Evolutionary conservation across 768 basidiomycete species (phyloP).

Genomic region (Serendipita vermifera): DNA sequence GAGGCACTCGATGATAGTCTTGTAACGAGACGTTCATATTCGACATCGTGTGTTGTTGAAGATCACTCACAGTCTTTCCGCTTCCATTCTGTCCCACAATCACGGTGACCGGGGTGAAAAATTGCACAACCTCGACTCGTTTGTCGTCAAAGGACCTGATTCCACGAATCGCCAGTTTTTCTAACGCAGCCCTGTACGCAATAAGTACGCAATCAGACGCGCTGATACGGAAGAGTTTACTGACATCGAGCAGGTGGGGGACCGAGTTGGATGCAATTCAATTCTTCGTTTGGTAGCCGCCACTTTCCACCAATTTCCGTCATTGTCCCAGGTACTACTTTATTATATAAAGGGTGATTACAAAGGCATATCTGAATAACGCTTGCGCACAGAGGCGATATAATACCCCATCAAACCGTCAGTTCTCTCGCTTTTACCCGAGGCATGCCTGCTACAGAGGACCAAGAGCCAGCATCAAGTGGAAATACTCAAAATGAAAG

Average conservation of each 20-base stretch:
- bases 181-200: conserved; percentile 48
- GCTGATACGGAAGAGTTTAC: not conserved
- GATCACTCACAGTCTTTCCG: conserved; percentile 62
- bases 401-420: no score
- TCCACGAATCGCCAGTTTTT: conserved; percentile 87
- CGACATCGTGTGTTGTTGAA: not conserved
- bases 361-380: no score
- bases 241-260: not conserved
- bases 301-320: no score
- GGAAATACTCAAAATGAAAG: no score
- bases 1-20: conserved; percentile 96
- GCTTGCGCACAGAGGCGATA: no score
- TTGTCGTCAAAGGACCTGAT: conserved; percentile 98
- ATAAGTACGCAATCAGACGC: not conserved
- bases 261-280: no score
- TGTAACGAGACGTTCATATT: not conserved
- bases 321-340: no score
- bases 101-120: conserved; percentile 94
- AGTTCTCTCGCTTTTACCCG: no score
- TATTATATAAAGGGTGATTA: no score
- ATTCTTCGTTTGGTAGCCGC: no score
- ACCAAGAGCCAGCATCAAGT: no score
- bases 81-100: conserved; percentile 98
- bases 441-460: no score
- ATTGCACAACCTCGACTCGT: conserved; percentile 83